Evolutionary conservation across 495 filamentous ascomycete species (phyloP).

Genomic region (Terfezia boudieri): DNA sequence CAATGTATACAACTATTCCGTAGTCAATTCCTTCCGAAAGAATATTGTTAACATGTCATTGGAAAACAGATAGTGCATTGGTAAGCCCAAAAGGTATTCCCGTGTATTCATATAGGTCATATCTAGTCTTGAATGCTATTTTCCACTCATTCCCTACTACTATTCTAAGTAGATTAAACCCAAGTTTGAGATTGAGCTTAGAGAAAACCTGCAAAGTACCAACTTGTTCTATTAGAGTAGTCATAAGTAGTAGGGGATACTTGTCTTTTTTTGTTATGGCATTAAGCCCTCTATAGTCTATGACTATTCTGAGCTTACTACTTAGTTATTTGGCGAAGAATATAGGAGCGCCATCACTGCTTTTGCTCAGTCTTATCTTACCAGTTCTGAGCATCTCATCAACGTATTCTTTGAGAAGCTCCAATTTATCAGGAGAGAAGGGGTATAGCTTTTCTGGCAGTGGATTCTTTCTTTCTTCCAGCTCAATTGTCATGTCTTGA

Average conservation of each 20-base stretch:
- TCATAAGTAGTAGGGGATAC: neutral
- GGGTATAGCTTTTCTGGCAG: neutral
- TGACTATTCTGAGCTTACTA: neutral
- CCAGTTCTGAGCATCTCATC: constrained; percentile 2
- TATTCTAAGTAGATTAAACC: neutral
- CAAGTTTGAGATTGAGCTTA: neutral
- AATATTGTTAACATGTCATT: constrained; percentile 18
- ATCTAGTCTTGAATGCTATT: constrained; percentile 20
- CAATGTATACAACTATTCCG: constrained; percentile 18
- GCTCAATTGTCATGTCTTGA: neutral
- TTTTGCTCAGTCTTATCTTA: neutral
- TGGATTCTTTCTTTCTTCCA: neutral
- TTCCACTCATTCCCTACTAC: neutral
- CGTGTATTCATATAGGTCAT: constrained; percentile 15
- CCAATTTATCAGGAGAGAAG: neutral
- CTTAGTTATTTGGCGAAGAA: neutral
- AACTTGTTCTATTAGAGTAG: neutral
- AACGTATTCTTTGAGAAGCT: neutral
- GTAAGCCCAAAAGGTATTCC: constrained; percentile 6
- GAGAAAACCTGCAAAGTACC: neutral
- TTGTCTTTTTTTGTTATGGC: neutral
- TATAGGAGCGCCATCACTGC: neutral
- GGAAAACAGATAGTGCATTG: constrained; percentile 15
- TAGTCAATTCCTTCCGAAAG: constrained; percentile 12
- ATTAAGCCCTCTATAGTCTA: neutral